A percentile compares a stretch with the other conserved stretches of the same genome.
Conservation (phyloP, 169 alveolate species). For the Plasmodium inui region DNA sequence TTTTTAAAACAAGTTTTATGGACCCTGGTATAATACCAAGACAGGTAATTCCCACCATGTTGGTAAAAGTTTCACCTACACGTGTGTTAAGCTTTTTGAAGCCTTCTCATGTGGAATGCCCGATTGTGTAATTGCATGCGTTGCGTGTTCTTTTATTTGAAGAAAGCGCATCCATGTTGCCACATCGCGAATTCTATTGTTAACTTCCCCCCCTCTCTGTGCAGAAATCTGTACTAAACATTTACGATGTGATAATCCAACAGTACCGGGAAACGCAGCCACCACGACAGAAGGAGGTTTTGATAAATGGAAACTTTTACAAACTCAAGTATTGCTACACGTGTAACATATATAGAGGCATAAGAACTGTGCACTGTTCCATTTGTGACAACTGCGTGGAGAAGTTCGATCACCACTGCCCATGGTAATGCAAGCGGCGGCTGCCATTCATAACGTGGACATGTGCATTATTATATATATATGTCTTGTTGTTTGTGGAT, state of each 20-base stretch:
- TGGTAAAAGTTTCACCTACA: background rate
- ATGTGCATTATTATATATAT: background rate
- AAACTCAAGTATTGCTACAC: slow-evolving; percentile 89
- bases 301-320: slow-evolving; percentile 82
- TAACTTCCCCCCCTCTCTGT: background rate
- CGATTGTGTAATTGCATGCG: background rate
- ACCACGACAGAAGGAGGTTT: slow-evolving; percentile 79
- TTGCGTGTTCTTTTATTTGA: background rate
- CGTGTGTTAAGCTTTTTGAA: background rate
- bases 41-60: slow-evolving; percentile 31
- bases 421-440: slow-evolving; percentile 82
- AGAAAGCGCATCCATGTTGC: background rate
- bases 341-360: slow-evolving; percentile 90
- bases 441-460: background rate
- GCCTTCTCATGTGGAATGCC: background rate
- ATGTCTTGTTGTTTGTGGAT: background rate
- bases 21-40: slow-evolving; percentile 79
- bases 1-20: slow-evolving; percentile 75
- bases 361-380: slow-evolving; percentile 92
- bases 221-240: slow-evolving; percentile 62
- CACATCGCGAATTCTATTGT: background rate
- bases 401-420: slow-evolving; percentile 94
- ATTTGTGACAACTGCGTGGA: slow-evolving; percentile 93
- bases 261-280: slow-evolving; percentile 81
- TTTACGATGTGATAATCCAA: slow-evolving; percentile 78